Conservation (phyloP, 2,329 filamentous ascomycete genomes). For the Fonsecaea pugnacius region DNA sequence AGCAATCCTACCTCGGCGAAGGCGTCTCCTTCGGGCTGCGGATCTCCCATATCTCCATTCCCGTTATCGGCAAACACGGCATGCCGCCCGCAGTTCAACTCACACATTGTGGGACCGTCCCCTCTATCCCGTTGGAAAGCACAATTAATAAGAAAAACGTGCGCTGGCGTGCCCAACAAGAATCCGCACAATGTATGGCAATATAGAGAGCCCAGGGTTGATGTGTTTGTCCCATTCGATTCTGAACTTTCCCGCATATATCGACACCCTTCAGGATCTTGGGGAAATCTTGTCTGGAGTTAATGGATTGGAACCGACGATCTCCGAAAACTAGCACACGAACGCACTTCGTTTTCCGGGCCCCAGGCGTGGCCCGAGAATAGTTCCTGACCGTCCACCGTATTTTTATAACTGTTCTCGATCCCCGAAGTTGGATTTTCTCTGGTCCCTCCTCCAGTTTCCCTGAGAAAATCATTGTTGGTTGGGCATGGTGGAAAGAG, state of each 20-base stretch:
- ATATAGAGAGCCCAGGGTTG: neutral
- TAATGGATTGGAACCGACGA: conserved; percentile 9
- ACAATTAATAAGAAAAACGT: neutral
- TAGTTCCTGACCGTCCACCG: conserved; percentile 7
- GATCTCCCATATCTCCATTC: conserved; percentile 10
- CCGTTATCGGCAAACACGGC: conserved; percentile 17
- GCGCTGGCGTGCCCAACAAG: neutral
- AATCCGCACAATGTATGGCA: neutral
- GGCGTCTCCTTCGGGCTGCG: neutral
- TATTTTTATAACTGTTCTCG: neutral
- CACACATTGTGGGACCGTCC: conserved; percentile 15
- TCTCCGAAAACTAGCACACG: conserved; percentile 8
- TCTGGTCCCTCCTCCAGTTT: neutral
- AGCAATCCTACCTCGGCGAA: neutral
- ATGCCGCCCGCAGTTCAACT: conserved; percentile 7
- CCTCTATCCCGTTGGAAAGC: neutral
- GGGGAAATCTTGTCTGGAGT: conserved; percentile 2
- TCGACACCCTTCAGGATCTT: neutral
- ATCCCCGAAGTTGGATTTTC: neutral
- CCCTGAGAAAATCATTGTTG: neutral
- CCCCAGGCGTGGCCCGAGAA: neutral
- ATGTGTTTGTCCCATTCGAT: neutral
- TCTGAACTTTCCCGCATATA: neutral
- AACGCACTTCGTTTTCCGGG: neutral
- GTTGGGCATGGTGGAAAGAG: conserved; percentile 28